phyloP scores from a whole-genome alignment of 495 filamentous ascomycete species.

The Tuber indicum region DNA sequence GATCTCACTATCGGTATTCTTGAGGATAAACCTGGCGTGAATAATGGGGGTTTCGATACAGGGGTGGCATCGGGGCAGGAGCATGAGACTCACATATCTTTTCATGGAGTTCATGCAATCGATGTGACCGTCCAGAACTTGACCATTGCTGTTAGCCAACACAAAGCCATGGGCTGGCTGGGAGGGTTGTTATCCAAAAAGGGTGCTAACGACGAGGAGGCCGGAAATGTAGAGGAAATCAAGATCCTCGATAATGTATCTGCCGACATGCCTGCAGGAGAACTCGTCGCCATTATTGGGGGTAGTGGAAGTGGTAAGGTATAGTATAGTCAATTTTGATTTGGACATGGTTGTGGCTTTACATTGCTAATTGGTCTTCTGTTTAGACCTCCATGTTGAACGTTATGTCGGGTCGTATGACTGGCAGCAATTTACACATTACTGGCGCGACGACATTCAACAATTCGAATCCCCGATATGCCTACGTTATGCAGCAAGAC shows the following conservation, averaged over 20 bases:
- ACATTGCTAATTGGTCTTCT: not conserved
- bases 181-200: constrained; percentile 29
- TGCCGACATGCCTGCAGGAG: constrained; percentile 54
- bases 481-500: constrained; percentile 75
- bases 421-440: constrained; percentile 50
- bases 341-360: constrained; percentile 9
- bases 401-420: constrained; percentile 59
- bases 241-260: constrained; percentile 52
- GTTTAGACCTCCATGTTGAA: constrained; percentile 59
- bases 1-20: not conserved
- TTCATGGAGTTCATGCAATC: constrained; percentile 57
- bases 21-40: not conserved
- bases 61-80: not conserved
- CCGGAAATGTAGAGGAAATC: constrained; percentile 31
- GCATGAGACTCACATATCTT: constrained; percentile 46
- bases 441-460: constrained; percentile 56
- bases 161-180: constrained; percentile 43
- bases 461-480: constrained; percentile 51
- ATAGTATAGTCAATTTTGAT: not conserved
- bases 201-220: constrained; percentile 28
- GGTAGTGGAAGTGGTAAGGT: constrained; percentile 64
- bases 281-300: constrained; percentile 65
- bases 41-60: not conserved
- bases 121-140: constrained; percentile 53
- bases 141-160: constrained; percentile 49